phyloP scores from a whole-genome alignment of 1,139 yeast species.

The Hyphopichia wangnamkhiaoensis region DNA sequence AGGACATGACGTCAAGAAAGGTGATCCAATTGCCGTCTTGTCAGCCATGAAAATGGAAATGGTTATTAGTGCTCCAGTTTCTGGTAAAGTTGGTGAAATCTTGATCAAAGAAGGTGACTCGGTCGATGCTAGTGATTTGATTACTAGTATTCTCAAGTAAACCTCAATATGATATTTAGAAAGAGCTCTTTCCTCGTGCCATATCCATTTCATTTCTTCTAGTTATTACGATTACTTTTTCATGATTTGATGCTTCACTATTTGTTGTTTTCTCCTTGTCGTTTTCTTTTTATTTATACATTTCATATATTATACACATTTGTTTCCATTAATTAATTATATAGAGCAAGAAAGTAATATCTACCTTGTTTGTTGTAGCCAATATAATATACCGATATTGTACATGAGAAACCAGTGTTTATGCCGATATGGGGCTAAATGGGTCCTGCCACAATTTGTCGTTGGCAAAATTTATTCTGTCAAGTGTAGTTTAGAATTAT shows the following conservation, averaged over 20 bases:
- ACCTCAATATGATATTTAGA: no score
- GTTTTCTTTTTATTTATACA: background rate
- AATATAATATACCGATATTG: no score
- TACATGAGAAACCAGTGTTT: no score
- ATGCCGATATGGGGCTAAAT: no score
- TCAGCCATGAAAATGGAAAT: conserved; percentile 99
- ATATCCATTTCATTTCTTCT: background rate
- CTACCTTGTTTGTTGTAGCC: no score
- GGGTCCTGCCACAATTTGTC: no score
- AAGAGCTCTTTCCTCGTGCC: no score
- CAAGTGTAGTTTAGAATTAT: background rate
- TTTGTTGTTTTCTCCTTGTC: background rate
- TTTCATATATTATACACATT: no score
- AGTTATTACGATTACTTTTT: background rate
- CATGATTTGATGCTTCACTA: background rate
- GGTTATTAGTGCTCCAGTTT: conserved; percentile 91
- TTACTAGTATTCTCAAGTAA: conserved; percentile 40
- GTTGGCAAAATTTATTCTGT: no score
- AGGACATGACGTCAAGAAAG: conserved; percentile 90
- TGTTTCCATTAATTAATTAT: no score
- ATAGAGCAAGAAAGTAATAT: no score
- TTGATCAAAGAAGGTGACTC: conserved; percentile 87
- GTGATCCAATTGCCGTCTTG: conserved; percentile 91
- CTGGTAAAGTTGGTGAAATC: conserved; percentile 80
- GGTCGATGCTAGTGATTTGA: conserved; percentile 89